Conservation (phyloP, 768 basidiomycete species). For the Tulasnella sp. region DNA sequence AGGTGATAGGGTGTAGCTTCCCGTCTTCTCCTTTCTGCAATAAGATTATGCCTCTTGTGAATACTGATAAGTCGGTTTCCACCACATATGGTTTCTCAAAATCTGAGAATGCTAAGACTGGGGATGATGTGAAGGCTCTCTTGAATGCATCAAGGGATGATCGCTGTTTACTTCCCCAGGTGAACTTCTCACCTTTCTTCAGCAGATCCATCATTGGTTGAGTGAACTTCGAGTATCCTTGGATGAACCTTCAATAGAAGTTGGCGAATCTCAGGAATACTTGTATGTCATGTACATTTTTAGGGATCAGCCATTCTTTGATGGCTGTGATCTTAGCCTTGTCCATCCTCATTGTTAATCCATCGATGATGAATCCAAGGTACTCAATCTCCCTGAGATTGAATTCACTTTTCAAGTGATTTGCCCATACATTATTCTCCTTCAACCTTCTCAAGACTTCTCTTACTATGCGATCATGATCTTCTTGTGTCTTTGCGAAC, state of each 20-base stretch:
- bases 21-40: no score
- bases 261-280: conserved; percentile 25
- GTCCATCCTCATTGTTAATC: conserved; percentile 19
- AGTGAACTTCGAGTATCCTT: conserved; percentile 17
- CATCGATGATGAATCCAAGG: conserved; percentile 11
- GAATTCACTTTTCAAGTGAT: conserved; percentile 10
- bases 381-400: not conserved
- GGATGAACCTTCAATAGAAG: conserved; percentile 26
- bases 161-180: not conserved
- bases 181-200: not conserved
- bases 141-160: not conserved
- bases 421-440: not conserved
- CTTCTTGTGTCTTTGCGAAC: conserved; percentile 1
- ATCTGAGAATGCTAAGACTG: no score
- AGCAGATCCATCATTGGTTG: not conserved
- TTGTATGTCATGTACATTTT: conserved; percentile 20
- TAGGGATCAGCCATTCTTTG: conserved; percentile 21
- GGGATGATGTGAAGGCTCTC: not conserved
- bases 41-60: no score
- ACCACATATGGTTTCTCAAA: no score
- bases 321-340: conserved; percentile 21
- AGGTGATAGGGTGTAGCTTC: no score
- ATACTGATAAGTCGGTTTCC: no score
- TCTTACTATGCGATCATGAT: conserved; percentile 3
- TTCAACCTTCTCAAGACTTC: conserved; percentile 13